Conservation (phyloP, 2,329 filamentous ascomycete genomes). For the Colletotrichum ledebouriae region DNA sequence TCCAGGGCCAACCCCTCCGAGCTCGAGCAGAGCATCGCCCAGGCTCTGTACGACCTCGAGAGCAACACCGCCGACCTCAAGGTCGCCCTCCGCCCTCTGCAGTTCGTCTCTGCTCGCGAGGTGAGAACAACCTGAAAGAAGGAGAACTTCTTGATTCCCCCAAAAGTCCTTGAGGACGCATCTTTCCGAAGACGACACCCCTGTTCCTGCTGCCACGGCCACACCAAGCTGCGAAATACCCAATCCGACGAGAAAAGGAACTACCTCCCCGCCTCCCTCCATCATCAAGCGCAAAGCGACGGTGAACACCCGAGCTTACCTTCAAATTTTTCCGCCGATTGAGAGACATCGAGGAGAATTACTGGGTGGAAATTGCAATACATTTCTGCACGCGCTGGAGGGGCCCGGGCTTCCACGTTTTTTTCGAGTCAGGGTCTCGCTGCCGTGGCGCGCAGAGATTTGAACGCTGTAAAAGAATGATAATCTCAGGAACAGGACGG, state of each 20-base stretch:
- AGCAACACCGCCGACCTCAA: conserved; percentile 99
- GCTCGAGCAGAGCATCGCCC: conserved; percentile 96
- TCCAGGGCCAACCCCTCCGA: conserved; percentile 96
- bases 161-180: neutral
- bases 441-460: conserved; percentile 44
- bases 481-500: conserved; percentile 73
- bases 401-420: neutral
- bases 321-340: conserved; percentile 14
- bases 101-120: conserved; percentile 99
- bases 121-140: conserved; percentile 75
- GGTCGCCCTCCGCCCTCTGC: conserved; percentile 94
- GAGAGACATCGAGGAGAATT: conserved; percentile 34
- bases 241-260: neutral
- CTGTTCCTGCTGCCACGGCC: conserved; percentile 41
- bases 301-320: neutral
- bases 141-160: neutral
- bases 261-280: no score
- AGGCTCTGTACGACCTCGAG: conserved; percentile 98
- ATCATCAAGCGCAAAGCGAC: no score
- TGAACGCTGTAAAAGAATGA: conserved; percentile 44
- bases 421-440: neutral
- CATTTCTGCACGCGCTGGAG: neutral
- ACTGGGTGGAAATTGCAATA: neutral
- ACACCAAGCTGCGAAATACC: neutral
- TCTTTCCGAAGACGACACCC: conserved; percentile 26